These are phyloP conservation scores for Sporothrix schenckii DNA, from an alignment of 2,329 filamentous ascomycete species.

Conservation along the genomic window DNA sequence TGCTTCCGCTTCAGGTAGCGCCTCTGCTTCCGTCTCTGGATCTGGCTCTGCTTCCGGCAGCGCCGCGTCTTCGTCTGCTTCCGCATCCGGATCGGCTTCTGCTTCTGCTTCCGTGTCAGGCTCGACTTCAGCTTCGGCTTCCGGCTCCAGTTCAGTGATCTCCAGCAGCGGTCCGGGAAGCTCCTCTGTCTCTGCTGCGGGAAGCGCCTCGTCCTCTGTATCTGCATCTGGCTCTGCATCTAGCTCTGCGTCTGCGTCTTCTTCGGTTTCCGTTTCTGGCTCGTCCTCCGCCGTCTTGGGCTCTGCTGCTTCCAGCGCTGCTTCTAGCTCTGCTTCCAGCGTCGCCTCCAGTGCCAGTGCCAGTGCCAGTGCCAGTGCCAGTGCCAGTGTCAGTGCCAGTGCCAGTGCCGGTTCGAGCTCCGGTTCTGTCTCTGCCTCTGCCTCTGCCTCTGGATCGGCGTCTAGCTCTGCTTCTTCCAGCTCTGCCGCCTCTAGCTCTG, in stretches of 20 bases:
- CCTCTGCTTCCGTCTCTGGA: neutral
- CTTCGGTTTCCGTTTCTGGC: neutral
- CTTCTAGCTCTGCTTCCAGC: neutral
- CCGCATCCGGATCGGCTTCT: neutral
- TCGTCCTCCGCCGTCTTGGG: neutral
- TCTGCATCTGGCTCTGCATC: neutral
- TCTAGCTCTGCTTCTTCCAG: neutral
- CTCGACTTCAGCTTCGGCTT: neutral
- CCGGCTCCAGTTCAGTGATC: neutral
- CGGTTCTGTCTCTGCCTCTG: neutral
- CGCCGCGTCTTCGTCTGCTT: neutral
- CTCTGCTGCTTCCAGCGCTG: too few relatives aligned
- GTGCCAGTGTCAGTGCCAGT: neutral
- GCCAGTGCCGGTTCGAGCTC: neutral
- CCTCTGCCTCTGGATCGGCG: neutral
- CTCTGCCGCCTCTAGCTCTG: too few relatives aligned
- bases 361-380: neutral
- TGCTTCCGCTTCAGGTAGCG: neutral
- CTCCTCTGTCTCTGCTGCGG: neutral
- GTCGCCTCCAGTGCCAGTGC: neutral
- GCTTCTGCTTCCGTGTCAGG: neutral
- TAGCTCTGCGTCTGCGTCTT: neutral
- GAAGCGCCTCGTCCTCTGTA: neutral
- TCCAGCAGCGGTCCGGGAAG: neutral
- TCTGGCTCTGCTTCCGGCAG: neutral